Conservation (phyloP, 2,329 filamentous ascomycete species). For the Pseudogymnoascus sp. region DNA sequence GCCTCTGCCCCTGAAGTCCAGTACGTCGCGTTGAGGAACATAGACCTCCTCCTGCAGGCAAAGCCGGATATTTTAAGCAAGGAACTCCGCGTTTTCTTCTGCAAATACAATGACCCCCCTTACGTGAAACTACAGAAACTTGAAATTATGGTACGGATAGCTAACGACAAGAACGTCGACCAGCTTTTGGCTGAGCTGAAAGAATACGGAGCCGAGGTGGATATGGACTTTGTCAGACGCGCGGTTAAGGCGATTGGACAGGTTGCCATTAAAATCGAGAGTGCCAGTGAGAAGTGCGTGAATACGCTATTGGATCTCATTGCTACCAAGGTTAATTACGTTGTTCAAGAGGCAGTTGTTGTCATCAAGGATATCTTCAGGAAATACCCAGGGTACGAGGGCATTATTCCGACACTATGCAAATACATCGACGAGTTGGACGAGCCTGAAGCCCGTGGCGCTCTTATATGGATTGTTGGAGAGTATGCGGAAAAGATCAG, state of each 20-base stretch:
- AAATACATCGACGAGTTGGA: slow-evolving; percentile 95
- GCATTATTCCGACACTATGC: slow-evolving; percentile 92
- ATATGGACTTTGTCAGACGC: slow-evolving; percentile 96
- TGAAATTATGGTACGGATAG: slow-evolving; percentile 98
- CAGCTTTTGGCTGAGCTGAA: slow-evolving; percentile 90
- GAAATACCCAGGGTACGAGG: slow-evolving; percentile 96
- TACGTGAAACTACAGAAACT: slow-evolving; percentile 97
- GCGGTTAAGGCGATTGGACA: slow-evolving; percentile 95
- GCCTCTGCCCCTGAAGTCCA: slow-evolving; percentile 95
- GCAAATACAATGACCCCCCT: slow-evolving; percentile 98
- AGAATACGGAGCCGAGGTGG: slow-evolving; percentile 94
- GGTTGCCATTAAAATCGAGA: slow-evolving; percentile 97
- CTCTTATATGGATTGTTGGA: slow-evolving; percentile 96
- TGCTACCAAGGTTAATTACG: slow-evolving; percentile 96
- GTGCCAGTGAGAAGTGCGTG: slow-evolving; percentile 89
- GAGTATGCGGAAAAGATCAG: slow-evolving; percentile 99
- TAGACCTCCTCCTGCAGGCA: slow-evolving; percentile 89
- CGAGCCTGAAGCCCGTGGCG: slow-evolving; percentile 82
- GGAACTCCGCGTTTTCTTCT: slow-evolving; percentile 96
- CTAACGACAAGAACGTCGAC: slow-evolving; percentile 93
- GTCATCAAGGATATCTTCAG: slow-evolving; percentile 98
- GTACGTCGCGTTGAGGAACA: slow-evolving; percentile 93
- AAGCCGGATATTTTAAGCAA: slow-evolving; percentile 96
- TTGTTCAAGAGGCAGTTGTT: slow-evolving; percentile 96
- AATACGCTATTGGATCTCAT: slow-evolving; percentile 90